Evolutionary conservation across 352 stramenopile species (phyloP), one percentile per base, ranked within the genome.

Genomic region (Phytophthora pseudosyringae): DNA sequence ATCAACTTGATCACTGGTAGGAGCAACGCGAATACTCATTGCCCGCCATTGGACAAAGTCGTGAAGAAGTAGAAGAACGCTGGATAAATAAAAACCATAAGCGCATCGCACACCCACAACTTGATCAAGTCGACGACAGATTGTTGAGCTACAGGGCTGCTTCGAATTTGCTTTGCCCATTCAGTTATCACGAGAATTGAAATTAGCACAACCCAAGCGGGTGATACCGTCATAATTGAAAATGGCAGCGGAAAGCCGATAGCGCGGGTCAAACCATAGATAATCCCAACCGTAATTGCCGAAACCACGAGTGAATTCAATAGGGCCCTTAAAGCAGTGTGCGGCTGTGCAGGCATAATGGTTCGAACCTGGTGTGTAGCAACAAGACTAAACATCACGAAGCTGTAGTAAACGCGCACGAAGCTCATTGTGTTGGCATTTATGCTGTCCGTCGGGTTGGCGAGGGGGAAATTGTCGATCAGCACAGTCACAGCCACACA

Each of bases 1-100:
- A 53, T 12, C n/a, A 69, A 18, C 49, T 75, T 78, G 9, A 78
- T 54, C 3, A 63, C 3, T 5, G 70, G 61, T n/a, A 75, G 36
- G 10, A 72, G 28, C 4, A 75, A 16, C 13, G 62, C 41, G n/a
- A 78, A 73, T 9, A 16, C 40, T 10, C 32, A 32, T 29, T 78
- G 60, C 3, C 21, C 29, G 1, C 29, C 18, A 1, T 28, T 31
- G 3, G 38, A 46, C 3, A 75, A 50, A n/a, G 10, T 61, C 25
- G 47, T 51, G 43, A 79, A 79, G 6, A 45, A 39, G 51, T 54
- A 64, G 31, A 46, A 69, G 46, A 65, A 76, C 3, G 46, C 8
- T 9, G 71, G 54, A 48, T 78, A 75, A 35, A 3, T 35, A 35
- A 35, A 66, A 29, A 26, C 35, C n/a, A 63, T 38, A 10, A 33